Conservation (phyloP, 495 filamentous ascomycete species). For the Annulohypoxylon nitens region DNA sequence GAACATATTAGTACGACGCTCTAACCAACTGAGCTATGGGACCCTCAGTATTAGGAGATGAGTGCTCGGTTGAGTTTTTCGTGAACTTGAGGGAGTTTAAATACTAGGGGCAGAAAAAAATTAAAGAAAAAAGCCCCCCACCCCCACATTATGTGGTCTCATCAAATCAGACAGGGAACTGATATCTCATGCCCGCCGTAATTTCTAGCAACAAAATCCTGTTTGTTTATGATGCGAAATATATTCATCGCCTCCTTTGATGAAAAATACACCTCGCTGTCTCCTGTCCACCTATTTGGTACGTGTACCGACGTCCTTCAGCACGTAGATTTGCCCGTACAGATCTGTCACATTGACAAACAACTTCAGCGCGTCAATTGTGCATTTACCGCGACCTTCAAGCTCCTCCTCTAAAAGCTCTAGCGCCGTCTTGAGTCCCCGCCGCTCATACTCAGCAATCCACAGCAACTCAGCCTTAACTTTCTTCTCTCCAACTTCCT, state of each 20-base stretch:
- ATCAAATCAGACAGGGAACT: background rate
- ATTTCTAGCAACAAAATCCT: no score
- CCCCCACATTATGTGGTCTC: background rate
- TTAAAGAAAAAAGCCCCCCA: background rate
- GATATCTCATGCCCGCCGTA: no score
- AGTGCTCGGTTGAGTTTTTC: background rate
- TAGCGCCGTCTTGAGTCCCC: background rate
- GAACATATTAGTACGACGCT: constrained; percentile 5
- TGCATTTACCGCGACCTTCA: background rate
- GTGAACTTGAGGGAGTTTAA: background rate
- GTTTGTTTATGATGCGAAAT: no score
- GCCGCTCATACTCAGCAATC: constrained; percentile 19
- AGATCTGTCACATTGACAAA: constrained; percentile 14
- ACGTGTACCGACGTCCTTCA: background rate
- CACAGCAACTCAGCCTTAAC: background rate
- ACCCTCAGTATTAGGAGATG: background rate
- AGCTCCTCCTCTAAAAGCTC: background rate
- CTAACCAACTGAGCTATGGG: constrained; percentile 6
- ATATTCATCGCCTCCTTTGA: no score
- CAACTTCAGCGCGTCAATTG: background rate
- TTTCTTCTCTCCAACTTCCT: constrained; percentile 1
- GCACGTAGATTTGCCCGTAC: constrained; percentile 1
- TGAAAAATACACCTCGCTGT: no score
- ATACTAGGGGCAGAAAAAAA: background rate
- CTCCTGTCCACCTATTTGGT: background rate